These are phyloP conservation scores for Clitocybe nebularis DNA, from an alignment of 1,284 basidiomycete species.

Conservation along the genomic window DNA sequence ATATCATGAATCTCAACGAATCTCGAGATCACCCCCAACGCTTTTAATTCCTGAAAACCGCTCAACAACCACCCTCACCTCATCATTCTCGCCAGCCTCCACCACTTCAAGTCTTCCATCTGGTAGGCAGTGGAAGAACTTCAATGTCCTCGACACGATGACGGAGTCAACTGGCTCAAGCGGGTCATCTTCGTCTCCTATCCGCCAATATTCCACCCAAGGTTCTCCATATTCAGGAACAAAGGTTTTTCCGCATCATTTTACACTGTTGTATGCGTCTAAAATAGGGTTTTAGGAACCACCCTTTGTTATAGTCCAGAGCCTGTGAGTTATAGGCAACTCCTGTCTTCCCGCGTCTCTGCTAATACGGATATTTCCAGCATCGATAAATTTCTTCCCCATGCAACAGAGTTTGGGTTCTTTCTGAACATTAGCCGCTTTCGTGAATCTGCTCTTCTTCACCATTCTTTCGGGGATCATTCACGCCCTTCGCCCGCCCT, in stretches of 20 bases:
- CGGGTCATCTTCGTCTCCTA: conserved; percentile 32
- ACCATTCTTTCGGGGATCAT: conserved; percentile 32
- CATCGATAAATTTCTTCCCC: conserved; percentile 38
- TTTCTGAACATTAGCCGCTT: conserved; percentile 44
- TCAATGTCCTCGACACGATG: conserved; percentile 28
- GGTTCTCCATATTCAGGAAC: conserved; percentile 29
- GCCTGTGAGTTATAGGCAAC: conserved; percentile 28
- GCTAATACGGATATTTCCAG: conserved; percentile 20
- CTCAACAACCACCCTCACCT: conserved; percentile 25
- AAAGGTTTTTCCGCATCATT: conserved; percentile 25
- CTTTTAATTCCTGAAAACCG: conserved; percentile 29
- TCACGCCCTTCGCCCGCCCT: conserved; percentile 45
- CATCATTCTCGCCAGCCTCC: conserved; percentile 39
- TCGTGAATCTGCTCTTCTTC: conserved; percentile 31
- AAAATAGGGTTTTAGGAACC: conserved; percentile 29
- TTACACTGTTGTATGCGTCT: background rate
- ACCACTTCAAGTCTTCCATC: conserved; percentile 38
- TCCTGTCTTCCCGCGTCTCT: conserved; percentile 1
- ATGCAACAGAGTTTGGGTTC: conserved; percentile 42
- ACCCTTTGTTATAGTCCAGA: conserved; percentile 29
- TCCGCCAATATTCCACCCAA: conserved; percentile 22
- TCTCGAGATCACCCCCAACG: conserved; percentile 28
- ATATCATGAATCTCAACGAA: conserved; percentile 26
- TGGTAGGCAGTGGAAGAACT: conserved; percentile 34
- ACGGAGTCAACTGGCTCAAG: conserved; percentile 37